These are phyloP conservation scores for Nidularia pulvinata DNA, from an alignment of 768 basidiomycete species.

Conservation along the genomic window DNA sequence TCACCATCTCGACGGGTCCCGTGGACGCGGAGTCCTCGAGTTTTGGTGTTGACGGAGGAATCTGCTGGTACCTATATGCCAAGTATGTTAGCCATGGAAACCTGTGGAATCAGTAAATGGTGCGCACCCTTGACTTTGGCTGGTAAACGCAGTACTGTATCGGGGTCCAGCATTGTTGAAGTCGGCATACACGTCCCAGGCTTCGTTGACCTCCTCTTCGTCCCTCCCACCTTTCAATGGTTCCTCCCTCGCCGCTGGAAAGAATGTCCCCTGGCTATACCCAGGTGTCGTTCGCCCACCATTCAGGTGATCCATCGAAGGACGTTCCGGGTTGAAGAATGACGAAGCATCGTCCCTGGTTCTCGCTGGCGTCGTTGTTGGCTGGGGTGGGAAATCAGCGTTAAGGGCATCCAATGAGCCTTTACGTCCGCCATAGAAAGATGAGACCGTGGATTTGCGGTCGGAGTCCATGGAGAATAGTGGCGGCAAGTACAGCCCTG, in stretches of 20 bases:
- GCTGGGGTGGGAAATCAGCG: conserved; percentile 41
- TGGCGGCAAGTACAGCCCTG: neutral
- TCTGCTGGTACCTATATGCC: conserved; percentile 39
- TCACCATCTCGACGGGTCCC: conserved; percentile 82
- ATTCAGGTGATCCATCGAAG: conserved; percentile 48
- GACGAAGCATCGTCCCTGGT: conserved; percentile 70
- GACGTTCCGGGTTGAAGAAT: conserved; percentile 55
- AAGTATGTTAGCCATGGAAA: too few species aligned
- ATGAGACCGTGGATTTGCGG: conserved; percentile 78
- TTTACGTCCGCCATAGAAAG: conserved; percentile 73
- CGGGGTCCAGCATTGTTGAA: conserved; percentile 86
- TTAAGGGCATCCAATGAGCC: conserved; percentile 63
- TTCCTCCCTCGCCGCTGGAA: conserved; percentile 68
- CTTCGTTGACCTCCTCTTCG: conserved; percentile 56
- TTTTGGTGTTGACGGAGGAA: conserved; percentile 34
- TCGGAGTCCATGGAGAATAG: conserved; percentile 63
- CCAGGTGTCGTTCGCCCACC: conserved; percentile 51
- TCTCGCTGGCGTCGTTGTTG: conserved; percentile 23
- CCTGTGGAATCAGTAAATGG: conserved; percentile 1
- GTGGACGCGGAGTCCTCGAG: conserved; percentile 32
- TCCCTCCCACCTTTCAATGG: conserved; percentile 80
- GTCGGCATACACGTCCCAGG: conserved; percentile 86
- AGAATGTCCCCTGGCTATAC: conserved; percentile 72
- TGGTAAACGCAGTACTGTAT: conserved; percentile 65
- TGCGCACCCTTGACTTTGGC: conserved; percentile 44